Conservation (phyloP, 305 asterid genomes). For the Solanum chacoense region DNA sequence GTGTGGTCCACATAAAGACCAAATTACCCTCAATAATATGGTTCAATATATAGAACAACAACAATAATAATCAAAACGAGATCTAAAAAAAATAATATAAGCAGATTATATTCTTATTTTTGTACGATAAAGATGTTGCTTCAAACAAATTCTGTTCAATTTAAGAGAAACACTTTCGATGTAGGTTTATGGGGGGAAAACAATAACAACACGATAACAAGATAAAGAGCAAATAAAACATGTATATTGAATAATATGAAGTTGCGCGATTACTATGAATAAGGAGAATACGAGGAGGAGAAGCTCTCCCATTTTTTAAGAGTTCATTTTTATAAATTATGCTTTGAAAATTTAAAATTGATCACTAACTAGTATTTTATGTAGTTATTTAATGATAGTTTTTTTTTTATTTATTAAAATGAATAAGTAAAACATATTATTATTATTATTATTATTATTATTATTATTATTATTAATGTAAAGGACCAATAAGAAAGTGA, state of each 20-base stretch:
- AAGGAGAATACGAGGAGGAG: not conserved
- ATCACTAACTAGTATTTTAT: not conserved
- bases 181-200: fast-evolving
- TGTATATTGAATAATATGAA: not conserved
- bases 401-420: not conserved
- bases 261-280: too few species aligned
- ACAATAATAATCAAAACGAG: not conserved
- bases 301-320: not conserved
- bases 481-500: not conserved
- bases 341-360: not conserved
- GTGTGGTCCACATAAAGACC: not conserved
- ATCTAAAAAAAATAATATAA: not conserved
- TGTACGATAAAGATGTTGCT: not conserved
- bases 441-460: not conserved
- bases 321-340: not conserved
- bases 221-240: not conserved
- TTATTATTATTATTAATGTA: too few species aligned
- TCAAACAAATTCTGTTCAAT: not conserved
- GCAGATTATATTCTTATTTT: not conserved
- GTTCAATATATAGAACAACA: not conserved
- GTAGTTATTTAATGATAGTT: not conserved
- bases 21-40: conserved; percentile 5
- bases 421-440: not conserved
- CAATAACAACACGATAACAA: not conserved
- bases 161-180: not conserved